Evolutionary conservation across 2,329 filamentous ascomycete species (phyloP), one percentile per base, ranked within the genome.

Genomic region (Penicillium sp.): DNA sequence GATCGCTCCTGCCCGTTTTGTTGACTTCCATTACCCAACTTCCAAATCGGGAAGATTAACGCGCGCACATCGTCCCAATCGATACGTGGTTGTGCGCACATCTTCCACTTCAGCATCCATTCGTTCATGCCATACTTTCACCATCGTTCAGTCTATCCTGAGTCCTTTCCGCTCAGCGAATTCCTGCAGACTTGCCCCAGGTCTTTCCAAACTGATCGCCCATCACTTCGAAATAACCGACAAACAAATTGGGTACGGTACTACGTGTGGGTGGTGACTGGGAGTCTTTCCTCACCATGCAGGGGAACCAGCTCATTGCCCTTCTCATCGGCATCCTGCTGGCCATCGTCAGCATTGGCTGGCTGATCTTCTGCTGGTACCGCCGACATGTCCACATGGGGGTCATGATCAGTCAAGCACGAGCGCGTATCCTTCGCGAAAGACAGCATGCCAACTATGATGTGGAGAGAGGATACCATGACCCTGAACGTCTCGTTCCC

Each of bases 221-320:
- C 20, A 25, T 25, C 25, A 4, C 2, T 3, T 49, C 15, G 31
- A 35, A 11, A 35, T 3, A 35, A n/a, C n/a, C 14, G 12, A n/a
- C 15, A 31, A 28, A 25, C 28, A n/a, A 31, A 4, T 17, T 1
- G 25, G 11, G 14, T 11, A 10, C 43, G 3, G 15, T n/a, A 4
- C 22, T 5, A 15, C 43, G 43, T 2, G 43, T 47, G 43, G 25
- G 3, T 5, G 15, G 25, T n/a, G 15, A 25, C 14, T 31, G 43
- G 42, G 34, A 28, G 20, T 4, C 10, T 22, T 22, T 42, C 14
- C 7, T 20, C 39, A 58, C n/a, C n/a, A 68, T 69, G 67, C 12
- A 63, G 10, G 47, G 50, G 10, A 68, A 67, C 42, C 12, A 54
- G 15, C 14, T 66, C 1, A 55, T 69, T n/a, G 62, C 56, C 1